Evolutionary conservation across 2,329 filamentous ascomycete genomes (phyloP).

Genomic region (Tolypocladium amazonense): DNA sequence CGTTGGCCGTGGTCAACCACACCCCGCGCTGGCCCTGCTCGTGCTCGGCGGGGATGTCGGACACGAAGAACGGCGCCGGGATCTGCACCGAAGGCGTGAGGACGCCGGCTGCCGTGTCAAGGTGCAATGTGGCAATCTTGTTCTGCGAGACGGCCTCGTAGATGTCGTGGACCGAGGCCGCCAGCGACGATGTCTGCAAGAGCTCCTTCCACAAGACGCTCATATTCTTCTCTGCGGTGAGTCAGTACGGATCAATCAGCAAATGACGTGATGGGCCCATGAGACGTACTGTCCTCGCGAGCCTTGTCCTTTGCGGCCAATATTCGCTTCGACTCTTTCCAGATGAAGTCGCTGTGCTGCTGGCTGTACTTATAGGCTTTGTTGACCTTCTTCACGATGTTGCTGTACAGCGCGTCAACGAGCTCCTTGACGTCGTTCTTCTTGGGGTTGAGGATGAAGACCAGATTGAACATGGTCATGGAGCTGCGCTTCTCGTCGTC

Average conservation of each 20-base stretch:
- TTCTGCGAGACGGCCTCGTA: slow-evolving; percentile 74
- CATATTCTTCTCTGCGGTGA: slow-evolving; percentile 42
- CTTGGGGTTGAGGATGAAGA: slow-evolving; percentile 79
- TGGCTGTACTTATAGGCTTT: slow-evolving; percentile 91
- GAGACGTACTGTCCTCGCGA: slow-evolving; percentile 50
- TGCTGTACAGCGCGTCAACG: slow-evolving; percentile 68
- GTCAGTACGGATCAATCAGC: not conserved
- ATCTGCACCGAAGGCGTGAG: slow-evolving; percentile 55
- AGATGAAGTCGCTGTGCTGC: slow-evolving; percentile 80
- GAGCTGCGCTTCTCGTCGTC: slow-evolving; percentile 52
- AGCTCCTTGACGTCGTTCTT: slow-evolving; percentile 66
- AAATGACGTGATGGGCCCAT: not conserved
- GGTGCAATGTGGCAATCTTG: slow-evolving; percentile 73
- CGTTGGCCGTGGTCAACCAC: slow-evolving; percentile 81
- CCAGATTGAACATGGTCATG: slow-evolving; percentile 97
- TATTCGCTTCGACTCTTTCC: slow-evolving; percentile 80
- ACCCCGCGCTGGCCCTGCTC: slow-evolving; percentile 63
- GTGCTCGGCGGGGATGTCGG: slow-evolving; percentile 59
- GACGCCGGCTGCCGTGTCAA: slow-evolving; percentile 51
- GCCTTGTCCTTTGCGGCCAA: slow-evolving; percentile 72
- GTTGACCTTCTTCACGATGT: slow-evolving; percentile 85
- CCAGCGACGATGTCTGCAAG: slow-evolving; percentile 63
- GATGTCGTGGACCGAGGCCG: slow-evolving; percentile 71
- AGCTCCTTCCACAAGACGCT: slow-evolving; percentile 60
- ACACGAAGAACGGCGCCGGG: slow-evolving; percentile 56